These are phyloP conservation scores for Auriscalpium microsporum DNA, from an alignment of 768 basidiomycete species.

Conservation along the genomic window DNA sequence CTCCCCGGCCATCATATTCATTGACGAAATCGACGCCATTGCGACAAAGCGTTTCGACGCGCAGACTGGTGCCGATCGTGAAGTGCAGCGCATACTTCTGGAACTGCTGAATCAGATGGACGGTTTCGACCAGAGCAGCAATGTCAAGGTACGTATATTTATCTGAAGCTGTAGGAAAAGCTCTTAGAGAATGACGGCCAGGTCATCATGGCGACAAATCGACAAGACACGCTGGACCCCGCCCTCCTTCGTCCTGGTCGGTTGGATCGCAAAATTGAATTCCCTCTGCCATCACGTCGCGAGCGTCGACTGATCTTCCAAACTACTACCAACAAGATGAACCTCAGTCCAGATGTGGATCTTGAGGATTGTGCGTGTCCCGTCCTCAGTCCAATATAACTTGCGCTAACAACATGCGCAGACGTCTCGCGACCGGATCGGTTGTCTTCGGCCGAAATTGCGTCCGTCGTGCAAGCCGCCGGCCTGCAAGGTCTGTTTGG, in stretches of 20 bases:
- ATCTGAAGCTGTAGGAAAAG: background rate
- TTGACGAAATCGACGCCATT: slow-evolving; percentile 97
- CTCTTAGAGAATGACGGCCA: slow-evolving; percentile 22
- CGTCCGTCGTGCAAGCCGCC: slow-evolving; percentile 93
- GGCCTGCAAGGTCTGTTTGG: slow-evolving; percentile 78
- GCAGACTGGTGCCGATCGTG: slow-evolving; percentile 96
- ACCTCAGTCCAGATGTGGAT: slow-evolving; percentile 94
- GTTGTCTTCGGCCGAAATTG: slow-evolving; percentile 91
- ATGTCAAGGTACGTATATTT: slow-evolving; percentile 69
- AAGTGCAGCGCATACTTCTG: slow-evolving; percentile 96
- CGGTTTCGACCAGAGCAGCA: slow-evolving; percentile 97
- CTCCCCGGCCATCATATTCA: slow-evolving; percentile 96
- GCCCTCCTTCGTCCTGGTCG: slow-evolving; percentile 96
- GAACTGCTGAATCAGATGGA: slow-evolving; percentile 99
- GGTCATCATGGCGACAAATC: slow-evolving; percentile 99
- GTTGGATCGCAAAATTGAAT: slow-evolving; percentile 97
- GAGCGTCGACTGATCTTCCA: slow-evolving; percentile 98
- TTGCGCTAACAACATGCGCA: slow-evolving; percentile 21
- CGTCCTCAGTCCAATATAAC: background rate
- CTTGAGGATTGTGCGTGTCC: slow-evolving; percentile 83
- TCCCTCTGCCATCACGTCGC: slow-evolving; percentile 87
- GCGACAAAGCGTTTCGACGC: slow-evolving; percentile 99
- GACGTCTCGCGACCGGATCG: slow-evolving; percentile 96
- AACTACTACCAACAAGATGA: slow-evolving; percentile 96
- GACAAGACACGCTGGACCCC: slow-evolving; percentile 95